Base-by-base conservation (phyloP, 768 basidiomycete genomes). In the Auricularia sp. region DNA sequence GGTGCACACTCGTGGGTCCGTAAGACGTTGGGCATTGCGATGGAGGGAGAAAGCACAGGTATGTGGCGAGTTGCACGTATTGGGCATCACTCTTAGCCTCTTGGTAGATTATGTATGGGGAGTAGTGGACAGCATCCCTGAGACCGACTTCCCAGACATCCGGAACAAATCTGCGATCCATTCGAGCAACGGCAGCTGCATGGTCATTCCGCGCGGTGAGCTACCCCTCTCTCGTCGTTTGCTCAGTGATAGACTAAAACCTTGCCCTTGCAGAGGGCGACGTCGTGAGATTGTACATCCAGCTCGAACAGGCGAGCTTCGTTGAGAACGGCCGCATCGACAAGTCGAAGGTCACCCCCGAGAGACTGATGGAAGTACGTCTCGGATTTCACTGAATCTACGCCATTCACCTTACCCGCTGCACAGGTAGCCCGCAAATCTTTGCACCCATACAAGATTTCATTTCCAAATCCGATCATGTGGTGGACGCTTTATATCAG, bases 1-100 rank as follows among this genome's bases (percentile, higher is more conserved):
- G 87, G 88, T 4, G 90, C 89, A 0, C 90, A 91, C 74, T 91
- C 88, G 11, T 91, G 90, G 88, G 87, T 92, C 29, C 82, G 91
- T 33, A 90, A 88, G 65, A 64, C 74, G 0, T 76, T 90, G 8
- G 78, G 79, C 8, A 86, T 92, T 61, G 70, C 75, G 3, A 87
- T 92, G 88, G 83, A 90, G 65, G 91, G 91, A 5, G 88, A 91
- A 71, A 86, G 89, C 66, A 80, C 72, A 12, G 78, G 81, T 74
- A 66, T 69, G 65, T 64, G 1, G 7, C 18, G 69, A 42, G 7
- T 8, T 65, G 29, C 34, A 18, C 60, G 58, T 12, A 42, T 65
- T 29, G 29, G 43, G 35, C 33, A 18, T 23, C 3, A 18, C 18
- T 8, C 33, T 35, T 4, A 35, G 36, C 36, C 12, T 29, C 29